Base-by-base conservation (phyloP, 768 basidiomycete species). In the Tricholoma saponaceum region DNA sequence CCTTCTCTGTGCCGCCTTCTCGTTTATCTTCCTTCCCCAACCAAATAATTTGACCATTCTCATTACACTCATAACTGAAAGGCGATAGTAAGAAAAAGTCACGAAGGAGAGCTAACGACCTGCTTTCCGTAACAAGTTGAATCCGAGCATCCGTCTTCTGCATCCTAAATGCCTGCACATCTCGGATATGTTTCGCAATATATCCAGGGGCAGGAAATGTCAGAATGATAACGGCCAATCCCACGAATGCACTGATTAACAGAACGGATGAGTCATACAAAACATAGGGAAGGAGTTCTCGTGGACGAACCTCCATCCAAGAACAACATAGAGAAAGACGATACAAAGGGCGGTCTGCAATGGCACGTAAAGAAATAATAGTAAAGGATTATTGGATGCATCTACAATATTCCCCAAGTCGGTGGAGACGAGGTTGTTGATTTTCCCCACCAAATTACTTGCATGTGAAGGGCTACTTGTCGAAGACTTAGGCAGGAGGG, bases 11-110 rank as follows among this genome's bases (percentile, higher is more conserved):
- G 76, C 69, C 47, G 91, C 73, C 49, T 76, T 75, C 12, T 76
- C 66, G 22, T 79, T 72, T 64, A 87, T 79, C 47, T 81, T 77
- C 56, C 78, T 76, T 76, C 85, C 79, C 79, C 88, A 81, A 5
- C 78, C 88, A 62, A 90, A 89, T 39, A 89, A 71, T 68, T 90
- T 89, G 65, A 87, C 74, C 82, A 88, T 86, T 14, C 86, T 78
- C 13, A 86, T 67, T 20, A 83, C 79, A 55, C 78, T 79, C 64
- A 84, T 73, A 4, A 75, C 84, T 84, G 51, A 2, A 35, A 39
- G 69, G 73, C 18, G 68, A 73, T 39, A 51, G 51, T 47, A 55
- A 39, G 58, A 54, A 50, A 47, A 35, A 44, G 16, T 51, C n/a
- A 39, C 35, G 20, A 51, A 25, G 9, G 52, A 39, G 9, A 62